Percentiles rank a stretch among this genome's conserved stretches.
phyloP scores from a whole-genome alignment of 495 filamentous ascomycete genomes.

The Letharia lupina region DNA sequence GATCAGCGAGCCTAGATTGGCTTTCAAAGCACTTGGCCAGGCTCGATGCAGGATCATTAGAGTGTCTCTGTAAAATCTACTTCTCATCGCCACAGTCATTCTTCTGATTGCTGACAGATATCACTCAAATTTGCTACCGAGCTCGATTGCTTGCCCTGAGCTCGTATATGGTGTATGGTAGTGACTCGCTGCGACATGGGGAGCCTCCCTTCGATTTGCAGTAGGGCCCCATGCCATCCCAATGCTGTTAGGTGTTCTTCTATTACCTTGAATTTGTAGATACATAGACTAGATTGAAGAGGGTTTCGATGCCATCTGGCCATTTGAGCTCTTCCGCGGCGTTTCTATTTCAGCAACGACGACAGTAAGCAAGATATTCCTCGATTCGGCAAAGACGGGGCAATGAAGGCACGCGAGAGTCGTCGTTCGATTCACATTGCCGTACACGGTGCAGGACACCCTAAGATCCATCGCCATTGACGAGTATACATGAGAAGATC shows the following conservation, averaged over 20 bases:
- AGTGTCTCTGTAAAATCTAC: too few species aligned
- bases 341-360: background rate
- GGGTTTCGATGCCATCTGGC: background rate
- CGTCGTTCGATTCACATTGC: background rate
- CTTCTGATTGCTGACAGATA: too few species aligned
- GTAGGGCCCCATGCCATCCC: background rate
- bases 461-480: background rate
- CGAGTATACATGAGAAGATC: background rate
- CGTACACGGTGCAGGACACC: background rate
- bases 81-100: too few species aligned
- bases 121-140: too few species aligned
- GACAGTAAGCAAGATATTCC: background rate
- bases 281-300: background rate
- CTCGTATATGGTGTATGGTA: too few species aligned
- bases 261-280: too few species aligned
- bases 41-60: too few species aligned
- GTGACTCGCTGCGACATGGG: too few species aligned
- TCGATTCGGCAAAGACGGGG: background rate
- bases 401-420: background rate
- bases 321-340: background rate
- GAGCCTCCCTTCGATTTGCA: background rate
- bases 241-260: background rate
- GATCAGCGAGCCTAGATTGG: too few species aligned
- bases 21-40: too few species aligned
- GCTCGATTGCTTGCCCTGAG: too few species aligned